These are phyloP conservation scores for Sporothrix euskadiensis DNA, from an alignment of 2,329 filamentous ascomycete genomes.

Conservation along the genomic window DNA sequence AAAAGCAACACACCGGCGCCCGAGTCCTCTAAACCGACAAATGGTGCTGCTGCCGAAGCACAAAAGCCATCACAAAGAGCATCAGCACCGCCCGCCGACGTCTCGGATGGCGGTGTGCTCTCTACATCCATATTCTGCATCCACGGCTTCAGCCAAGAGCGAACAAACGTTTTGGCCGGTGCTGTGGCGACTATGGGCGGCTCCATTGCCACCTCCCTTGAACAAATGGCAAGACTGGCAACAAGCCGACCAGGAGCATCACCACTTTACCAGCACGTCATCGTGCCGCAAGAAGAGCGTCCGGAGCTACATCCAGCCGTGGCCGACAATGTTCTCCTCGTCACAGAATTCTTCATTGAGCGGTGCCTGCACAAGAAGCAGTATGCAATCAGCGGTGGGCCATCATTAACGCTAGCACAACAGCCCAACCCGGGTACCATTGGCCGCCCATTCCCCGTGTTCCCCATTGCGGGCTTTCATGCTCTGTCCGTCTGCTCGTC, in stretches of 20 bases:
- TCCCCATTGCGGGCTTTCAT: conserved; percentile 69
- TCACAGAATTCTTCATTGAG: conserved; percentile 95
- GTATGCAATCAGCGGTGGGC: conserved; percentile 66
- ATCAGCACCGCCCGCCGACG: background rate
- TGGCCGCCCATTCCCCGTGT: conserved; percentile 71
- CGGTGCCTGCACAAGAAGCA: conserved; percentile 76
- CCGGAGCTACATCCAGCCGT: conserved; percentile 48
- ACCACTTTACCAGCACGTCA: conserved; percentile 49
- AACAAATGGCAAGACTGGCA: conserved; percentile 43
- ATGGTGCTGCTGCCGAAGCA: background rate
- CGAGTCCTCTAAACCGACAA: background rate
- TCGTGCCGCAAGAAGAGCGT: conserved; percentile 56
- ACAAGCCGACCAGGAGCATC: conserved; percentile 35
- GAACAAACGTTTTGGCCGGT: conserved; percentile 51
- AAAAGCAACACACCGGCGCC: background rate
- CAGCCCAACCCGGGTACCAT: conserved; percentile 61
- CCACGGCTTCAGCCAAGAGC: conserved; percentile 57
- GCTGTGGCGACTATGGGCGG: conserved; percentile 54
- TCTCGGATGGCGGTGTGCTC: conserved; percentile 42
- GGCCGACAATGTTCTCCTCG: conserved; percentile 49
- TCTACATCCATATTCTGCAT: conserved; percentile 59
- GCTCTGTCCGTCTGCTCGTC: conserved; percentile 75
- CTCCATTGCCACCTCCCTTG: conserved; percentile 45
- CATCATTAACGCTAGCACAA: conserved; percentile 39
- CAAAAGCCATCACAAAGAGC: background rate